These are phyloP conservation scores for Pueraria montana DNA, from an alignment of 306 rosid species.

Conservation along the genomic window DNA sequence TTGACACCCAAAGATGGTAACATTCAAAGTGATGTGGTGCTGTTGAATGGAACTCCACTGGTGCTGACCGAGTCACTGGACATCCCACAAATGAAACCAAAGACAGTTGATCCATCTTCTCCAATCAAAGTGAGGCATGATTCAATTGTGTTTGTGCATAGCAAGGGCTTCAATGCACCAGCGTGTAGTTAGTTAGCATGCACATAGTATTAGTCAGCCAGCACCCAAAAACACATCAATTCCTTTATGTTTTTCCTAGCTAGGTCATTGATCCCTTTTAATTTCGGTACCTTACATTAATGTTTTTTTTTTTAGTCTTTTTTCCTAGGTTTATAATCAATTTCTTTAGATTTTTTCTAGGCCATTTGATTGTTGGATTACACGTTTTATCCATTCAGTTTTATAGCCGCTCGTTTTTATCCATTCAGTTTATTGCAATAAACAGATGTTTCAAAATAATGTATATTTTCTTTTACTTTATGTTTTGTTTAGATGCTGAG, in stretches of 20 bases:
- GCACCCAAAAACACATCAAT: background rate
- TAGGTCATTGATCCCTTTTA: background rate
- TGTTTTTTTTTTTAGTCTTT: no score
- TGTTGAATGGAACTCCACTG: constrained; percentile 65
- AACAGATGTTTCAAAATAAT: no score
- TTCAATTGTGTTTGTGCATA: constrained; percentile 60
- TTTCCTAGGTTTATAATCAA: no score
- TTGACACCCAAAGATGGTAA: constrained; percentile 69
- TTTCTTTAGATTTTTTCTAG: no score
- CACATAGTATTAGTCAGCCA: background rate
- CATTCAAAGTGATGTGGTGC: constrained; percentile 59
- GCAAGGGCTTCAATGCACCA: constrained; percentile 55
- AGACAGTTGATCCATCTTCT: constrained; percentile 52
- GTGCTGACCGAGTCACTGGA: constrained; percentile 47
- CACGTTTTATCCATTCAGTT: no score
- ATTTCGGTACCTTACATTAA: no score
- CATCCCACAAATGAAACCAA: constrained; percentile 63
- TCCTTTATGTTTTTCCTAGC: background rate
- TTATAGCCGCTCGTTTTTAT: no score
- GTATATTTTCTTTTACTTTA: no score
- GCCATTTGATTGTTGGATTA: no score
- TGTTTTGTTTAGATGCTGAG: no score
- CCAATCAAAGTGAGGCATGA: constrained; percentile 50
- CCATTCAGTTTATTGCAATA: no score
- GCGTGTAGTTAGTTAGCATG: constrained; percentile 58